A percentile compares a stretch with the other conserved stretches of the same genome.
phyloP scores from a whole-genome alignment of 2,329 filamentous ascomycete genomes.

The Xylaria sp. region DNA sequence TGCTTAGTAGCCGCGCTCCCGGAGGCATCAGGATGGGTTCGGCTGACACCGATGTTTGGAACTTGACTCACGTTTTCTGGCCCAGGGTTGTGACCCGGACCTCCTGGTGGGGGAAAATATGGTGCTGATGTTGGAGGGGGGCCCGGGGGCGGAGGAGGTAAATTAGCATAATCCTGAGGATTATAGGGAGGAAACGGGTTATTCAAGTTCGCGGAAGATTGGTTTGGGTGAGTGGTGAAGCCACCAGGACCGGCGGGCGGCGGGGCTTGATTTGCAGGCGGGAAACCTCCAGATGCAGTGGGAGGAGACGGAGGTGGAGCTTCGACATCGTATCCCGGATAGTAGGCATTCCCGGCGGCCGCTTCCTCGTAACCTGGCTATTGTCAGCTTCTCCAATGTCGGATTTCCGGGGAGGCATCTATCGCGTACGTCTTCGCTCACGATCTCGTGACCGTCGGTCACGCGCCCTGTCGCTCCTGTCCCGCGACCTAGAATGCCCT shows the following conservation, averaged over 20 bases:
- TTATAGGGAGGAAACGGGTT: conserved; percentile 46
- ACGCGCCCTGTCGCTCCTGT: conserved; percentile 44
- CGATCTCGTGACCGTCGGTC: conserved; percentile 52
- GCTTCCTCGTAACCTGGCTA: conserved; percentile 48
- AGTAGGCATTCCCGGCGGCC: conserved; percentile 39
- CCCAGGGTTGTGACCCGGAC: conserved; percentile 40
- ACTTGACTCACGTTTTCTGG: conserved; percentile 51
- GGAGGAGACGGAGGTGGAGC: conserved; percentile 44
- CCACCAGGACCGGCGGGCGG: conserved; percentile 38
- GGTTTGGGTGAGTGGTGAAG: conserved; percentile 47
- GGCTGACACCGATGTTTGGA: conserved; percentile 43
- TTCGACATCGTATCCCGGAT: conserved; percentile 41
- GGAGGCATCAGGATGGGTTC: conserved; percentile 42
- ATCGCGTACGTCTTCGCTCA: conserved; percentile 48
- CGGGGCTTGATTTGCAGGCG: conserved; percentile 37
- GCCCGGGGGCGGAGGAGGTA: conserved; percentile 44
- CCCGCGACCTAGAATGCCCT: conserved; percentile 37
- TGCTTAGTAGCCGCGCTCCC: conserved; percentile 47
- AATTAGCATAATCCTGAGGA: conserved; percentile 44
- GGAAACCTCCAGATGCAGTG: conserved; percentile 48
- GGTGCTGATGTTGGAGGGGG: conserved; percentile 40
- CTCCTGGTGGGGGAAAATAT: conserved; percentile 37
- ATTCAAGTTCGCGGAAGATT: conserved; percentile 46
- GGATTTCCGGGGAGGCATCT: not conserved
- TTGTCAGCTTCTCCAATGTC: conserved; percentile 34